Evolutionary conservation across 768 basidiomycete genomes (phyloP).

Genomic region (Fibroporia radiculosa): DNA sequence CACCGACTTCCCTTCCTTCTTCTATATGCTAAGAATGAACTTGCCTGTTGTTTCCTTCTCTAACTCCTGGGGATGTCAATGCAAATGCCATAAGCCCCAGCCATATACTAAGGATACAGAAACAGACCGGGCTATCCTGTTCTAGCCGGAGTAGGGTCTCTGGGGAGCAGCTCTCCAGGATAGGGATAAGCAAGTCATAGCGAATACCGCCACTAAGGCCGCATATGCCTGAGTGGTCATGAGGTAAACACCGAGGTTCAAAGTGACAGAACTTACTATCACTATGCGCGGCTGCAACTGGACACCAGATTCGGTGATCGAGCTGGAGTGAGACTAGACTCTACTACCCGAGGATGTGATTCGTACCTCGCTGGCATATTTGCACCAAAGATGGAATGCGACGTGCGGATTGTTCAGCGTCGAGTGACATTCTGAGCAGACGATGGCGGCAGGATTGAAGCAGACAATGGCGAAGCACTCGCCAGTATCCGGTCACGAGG

Average conservation of each 20-base stretch:
- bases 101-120: not conserved
- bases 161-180: slow-evolving; percentile 64
- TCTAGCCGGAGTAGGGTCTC: slow-evolving; percentile 67
- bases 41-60: slow-evolving; percentile 48
- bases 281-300: slow-evolving; percentile 54
- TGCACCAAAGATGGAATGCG: slow-evolving; percentile 57
- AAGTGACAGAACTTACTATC: slow-evolving; percentile 39
- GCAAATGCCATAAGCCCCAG: slow-evolving; percentile 1
- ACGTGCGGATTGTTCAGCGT: slow-evolving; percentile 26
- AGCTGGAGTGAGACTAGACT: not conserved
- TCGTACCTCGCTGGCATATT: slow-evolving; percentile 67
- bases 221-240: slow-evolving; percentile 41
- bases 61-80: slow-evolving; percentile 24
- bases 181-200: slow-evolving; percentile 61
- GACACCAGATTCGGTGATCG: slow-evolving; percentile 10
- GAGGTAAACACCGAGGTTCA: slow-evolving; percentile 1
- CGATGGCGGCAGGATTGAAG: too few relatives aligned
- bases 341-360: not conserved
- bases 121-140: slow-evolving; percentile 58
- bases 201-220: slow-evolving; percentile 58
- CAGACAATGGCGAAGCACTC: too few relatives aligned
- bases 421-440: slow-evolving; percentile 28
- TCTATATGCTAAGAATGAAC: too few relatives aligned
- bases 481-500: too few relatives aligned
- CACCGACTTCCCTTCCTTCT: too few relatives aligned